These are phyloP conservation scores for Clavispora santaluciae DNA, from an alignment of 805 yeast genomes.

Conservation along the genomic window DNA sequence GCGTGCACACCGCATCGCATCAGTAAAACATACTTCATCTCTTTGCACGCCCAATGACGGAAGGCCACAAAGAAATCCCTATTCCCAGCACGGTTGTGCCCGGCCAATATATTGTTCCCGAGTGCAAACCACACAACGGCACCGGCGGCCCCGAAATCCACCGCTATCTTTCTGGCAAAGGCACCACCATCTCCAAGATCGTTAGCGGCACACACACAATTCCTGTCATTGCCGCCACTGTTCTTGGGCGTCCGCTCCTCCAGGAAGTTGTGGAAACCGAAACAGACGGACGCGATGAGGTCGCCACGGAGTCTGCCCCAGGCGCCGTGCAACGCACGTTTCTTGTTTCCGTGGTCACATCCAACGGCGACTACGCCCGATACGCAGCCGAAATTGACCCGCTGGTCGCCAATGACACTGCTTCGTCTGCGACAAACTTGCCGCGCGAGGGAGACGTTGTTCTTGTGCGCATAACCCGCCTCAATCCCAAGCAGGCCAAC, in stretches of 20 bases:
- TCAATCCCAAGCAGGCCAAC: slow-evolving; percentile 64
- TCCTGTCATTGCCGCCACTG: slow-evolving; percentile 51
- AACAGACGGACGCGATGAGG: slow-evolving; percentile 11
- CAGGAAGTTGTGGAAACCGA: slow-evolving; percentile 14
- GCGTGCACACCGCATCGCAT: slow-evolving; percentile 1
- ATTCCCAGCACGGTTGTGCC: slow-evolving; percentile 38
- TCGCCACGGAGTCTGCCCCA: slow-evolving; percentile 7
- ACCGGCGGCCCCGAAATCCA: slow-evolving; percentile 25
- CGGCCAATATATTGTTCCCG: slow-evolving; percentile 73
- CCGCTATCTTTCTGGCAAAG: slow-evolving; percentile 59
- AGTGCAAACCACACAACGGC: slow-evolving; percentile 28
- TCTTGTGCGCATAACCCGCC: slow-evolving; percentile 64
- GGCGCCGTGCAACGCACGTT: slow-evolving; percentile 16
- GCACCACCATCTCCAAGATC: slow-evolving; percentile 50
- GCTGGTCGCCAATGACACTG: slow-evolving; percentile 12
- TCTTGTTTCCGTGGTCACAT: slow-evolving; percentile 29
- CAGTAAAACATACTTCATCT: neutral
- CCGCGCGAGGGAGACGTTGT: slow-evolving; percentile 87
- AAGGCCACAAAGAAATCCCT: neutral
- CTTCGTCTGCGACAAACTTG: slow-evolving; percentile 41
- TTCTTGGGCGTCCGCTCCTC: slow-evolving; percentile 53
- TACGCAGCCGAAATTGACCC: slow-evolving; percentile 20
- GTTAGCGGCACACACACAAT: slow-evolving; percentile 34
- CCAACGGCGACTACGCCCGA: slow-evolving; percentile 21
- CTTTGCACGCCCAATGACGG: neutral